Percentiles rank a stretch among this genome's conserved stretches.
These are phyloP conservation scores for Chlorella sp. DNA, from an alignment of 139 green algal species.

Conservation along the genomic window DNA sequence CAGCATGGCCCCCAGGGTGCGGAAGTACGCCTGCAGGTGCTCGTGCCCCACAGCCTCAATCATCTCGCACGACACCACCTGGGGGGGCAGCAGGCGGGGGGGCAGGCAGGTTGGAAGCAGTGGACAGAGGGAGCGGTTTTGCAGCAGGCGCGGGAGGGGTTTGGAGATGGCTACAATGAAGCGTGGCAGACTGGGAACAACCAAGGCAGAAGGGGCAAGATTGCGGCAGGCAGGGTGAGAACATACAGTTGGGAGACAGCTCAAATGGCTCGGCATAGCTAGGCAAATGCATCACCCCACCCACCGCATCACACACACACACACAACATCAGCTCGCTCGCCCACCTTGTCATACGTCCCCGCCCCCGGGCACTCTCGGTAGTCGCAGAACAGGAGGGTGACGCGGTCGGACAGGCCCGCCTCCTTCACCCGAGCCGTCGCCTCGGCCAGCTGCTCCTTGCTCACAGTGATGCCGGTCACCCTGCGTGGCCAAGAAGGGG, in stretches of 20 bases:
- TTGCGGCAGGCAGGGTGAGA: background rate
- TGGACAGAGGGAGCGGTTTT: background rate
- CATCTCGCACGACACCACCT: constrained; percentile 92
- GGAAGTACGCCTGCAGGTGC: constrained; percentile 89
- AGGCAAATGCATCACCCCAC: background rate
- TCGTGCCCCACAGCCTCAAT: constrained; percentile 98
- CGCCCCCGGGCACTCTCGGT: constrained; percentile 71
- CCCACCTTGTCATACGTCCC: constrained; percentile 81
- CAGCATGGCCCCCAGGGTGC: constrained; percentile 70
- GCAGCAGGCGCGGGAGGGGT: background rate
- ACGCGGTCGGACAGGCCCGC: constrained; percentile 85
- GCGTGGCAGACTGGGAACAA: background rate
- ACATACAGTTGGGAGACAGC: too few species aligned
- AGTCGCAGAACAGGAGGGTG: constrained; percentile 93
- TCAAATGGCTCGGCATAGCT: too few species aligned
- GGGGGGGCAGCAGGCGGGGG: background rate
- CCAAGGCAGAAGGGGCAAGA: background rate
- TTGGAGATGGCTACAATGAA: background rate
- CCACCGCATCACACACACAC: too few species aligned
- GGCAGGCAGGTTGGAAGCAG: background rate
- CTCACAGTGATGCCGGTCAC: constrained; percentile 84
- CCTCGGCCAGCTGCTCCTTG: constrained; percentile 94
- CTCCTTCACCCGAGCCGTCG: constrained; percentile 73
- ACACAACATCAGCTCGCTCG: background rate
- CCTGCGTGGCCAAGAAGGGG: background rate